Base-by-base conservation (phyloP, 352 stramenopile species). In the Pythium folliculosum region DNA sequence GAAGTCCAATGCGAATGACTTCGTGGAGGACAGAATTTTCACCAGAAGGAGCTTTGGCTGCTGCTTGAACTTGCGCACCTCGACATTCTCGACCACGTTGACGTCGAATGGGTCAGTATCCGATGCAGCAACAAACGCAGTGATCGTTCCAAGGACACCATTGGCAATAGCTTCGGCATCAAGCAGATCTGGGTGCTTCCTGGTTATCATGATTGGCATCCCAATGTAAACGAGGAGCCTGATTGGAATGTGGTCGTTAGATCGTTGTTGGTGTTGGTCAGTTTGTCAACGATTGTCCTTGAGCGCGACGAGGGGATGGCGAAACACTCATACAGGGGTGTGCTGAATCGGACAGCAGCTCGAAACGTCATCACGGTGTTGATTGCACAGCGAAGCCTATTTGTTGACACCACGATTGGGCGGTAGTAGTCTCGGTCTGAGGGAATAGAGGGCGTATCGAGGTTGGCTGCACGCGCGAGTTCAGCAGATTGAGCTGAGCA, bases 171-270 rank as follows among this genome's bases (percentile, higher is more conserved):
- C 52, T 6, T 60, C 52, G 17, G 52, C 52, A n/a, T 60, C 27
- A 7, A 45, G 32, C 5, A 60, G 35, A 30, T 60, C 52, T 25
- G 52, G 52, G 35, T 60, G 52, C 30, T 60, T 60, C 27, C 30
- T 25, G 3, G 52, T 60, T 16, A 60, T 32, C 52, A 60, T 60
- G 30, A 60, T 32, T 19, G 52, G 52, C 52, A 60, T 60, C n/a
- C 52, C 52, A 17, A 60, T 30, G 19, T 49, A 60, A 30, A 45
- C 48, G 9, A 60, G 32, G 5, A 60, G 30, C 52, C n/a, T 8
- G n/a, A 60, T 25, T 25, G 52, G 52, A 32, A 60, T 60, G 14
- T 30, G 52, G 32, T 30, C 30, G 52, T 60, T 13, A 32, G 52
- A 60, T 60, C 52, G 21, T 60, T 32, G 9, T 48, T 60, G 9